These are phyloP conservation scores for Phytopythium ostracodes DNA, from an alignment of 352 stramenopile species.

Conservation along the genomic window DNA sequence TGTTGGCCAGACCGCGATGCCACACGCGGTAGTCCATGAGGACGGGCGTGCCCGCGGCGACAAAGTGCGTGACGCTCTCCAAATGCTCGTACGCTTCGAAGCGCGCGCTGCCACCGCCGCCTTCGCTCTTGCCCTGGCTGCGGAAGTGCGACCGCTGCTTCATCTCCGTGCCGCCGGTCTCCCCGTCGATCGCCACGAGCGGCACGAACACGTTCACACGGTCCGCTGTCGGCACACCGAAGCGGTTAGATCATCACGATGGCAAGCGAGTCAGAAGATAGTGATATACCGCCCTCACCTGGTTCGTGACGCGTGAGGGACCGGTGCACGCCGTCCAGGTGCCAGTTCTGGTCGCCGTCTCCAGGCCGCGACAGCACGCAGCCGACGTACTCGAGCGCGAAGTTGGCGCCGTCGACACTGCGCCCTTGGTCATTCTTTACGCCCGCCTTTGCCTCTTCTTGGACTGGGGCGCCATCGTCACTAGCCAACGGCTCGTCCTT, in stretches of 20 bases:
- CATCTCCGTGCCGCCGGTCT: constrained; percentile 66
- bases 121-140: constrained; percentile 13
- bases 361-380: constrained; percentile 62
- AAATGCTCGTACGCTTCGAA: constrained; percentile 54
- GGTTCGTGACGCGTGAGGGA: constrained; percentile 43
- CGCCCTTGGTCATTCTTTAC: background rate
- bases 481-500: too few relatives aligned
- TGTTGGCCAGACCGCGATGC: constrained; percentile 62
- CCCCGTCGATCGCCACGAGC: constrained; percentile 42
- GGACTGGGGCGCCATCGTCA: background rate
- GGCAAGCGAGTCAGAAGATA: too few relatives aligned
- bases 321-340: constrained; percentile 71
- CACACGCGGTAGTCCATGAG: constrained; percentile 81
- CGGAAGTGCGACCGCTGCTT: constrained; percentile 55
- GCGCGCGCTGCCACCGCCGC: constrained; percentile 14
- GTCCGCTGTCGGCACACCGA: constrained; percentile 31
- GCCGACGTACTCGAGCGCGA: constrained; percentile 66
- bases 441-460: background rate
- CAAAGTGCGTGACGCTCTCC: constrained; percentile 43
- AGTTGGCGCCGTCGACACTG: background rate
- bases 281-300: too few relatives aligned
- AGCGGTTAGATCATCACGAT: background rate
- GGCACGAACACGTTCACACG: constrained; percentile 76
- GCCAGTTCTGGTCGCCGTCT: constrained; percentile 72
- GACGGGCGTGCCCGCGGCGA: constrained; percentile 52